These are phyloP conservation scores for Medicago arabica DNA, from an alignment of 306 rosid species.

Conservation along the genomic window DNA sequence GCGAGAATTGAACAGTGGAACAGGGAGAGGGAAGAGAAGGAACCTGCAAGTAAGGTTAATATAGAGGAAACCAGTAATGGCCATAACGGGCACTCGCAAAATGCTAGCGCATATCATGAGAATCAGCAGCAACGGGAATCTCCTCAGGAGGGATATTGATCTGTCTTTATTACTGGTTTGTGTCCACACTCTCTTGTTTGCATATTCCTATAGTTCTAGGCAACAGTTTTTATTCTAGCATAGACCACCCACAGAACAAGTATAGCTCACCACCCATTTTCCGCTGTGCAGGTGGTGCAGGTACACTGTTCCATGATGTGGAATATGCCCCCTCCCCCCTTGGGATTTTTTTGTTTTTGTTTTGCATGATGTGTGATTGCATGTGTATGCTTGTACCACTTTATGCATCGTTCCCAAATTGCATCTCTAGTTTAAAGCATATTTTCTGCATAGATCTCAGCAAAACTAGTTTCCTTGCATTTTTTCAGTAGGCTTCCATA, in stretches of 20 bases:
- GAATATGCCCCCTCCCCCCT: constrained; percentile 52
- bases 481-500: background rate
- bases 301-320: constrained; percentile 72
- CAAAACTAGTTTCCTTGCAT: background rate
- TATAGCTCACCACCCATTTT: constrained; percentile 76
- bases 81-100: constrained; percentile 33
- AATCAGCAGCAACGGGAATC: constrained; percentile 46
- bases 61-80: constrained; percentile 33
- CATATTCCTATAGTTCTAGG: constrained; percentile 31
- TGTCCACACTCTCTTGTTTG: constrained; percentile 31
- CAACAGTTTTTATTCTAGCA: constrained; percentile 31
- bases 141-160: constrained; percentile 48
- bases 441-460: constrained; percentile 20
- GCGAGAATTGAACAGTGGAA: constrained; percentile 93
- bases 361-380: constrained; percentile 36
- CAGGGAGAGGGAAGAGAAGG: constrained; percentile 67
- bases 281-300: constrained; percentile 97
- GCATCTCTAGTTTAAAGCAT: constrained; percentile 17
- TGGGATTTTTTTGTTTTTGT: background rate
- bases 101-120: constrained; percentile 41
- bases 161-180: constrained; percentile 52
- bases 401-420: constrained; percentile 19
- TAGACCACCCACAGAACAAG: constrained; percentile 46
- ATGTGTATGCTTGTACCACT: constrained; percentile 26
- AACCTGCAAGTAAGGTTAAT: constrained; percentile 45